Percentiles rank a stretch among this genome's conserved stretches.
Conservation (phyloP, 73 alveolate genomes). For the Symbiodinium pilosum region DNA sequence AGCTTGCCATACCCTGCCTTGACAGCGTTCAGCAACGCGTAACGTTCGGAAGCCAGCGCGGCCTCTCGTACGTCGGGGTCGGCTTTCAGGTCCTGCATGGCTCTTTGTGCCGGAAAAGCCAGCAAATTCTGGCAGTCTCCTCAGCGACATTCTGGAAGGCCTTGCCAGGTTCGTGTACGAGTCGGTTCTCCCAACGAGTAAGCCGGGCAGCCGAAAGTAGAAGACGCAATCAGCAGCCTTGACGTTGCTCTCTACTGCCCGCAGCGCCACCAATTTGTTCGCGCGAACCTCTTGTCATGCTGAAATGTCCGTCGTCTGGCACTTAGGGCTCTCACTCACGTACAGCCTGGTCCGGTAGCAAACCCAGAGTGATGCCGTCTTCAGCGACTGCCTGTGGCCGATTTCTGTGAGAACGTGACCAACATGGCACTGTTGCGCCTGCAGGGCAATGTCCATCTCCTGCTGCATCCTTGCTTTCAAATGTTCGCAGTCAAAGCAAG, state of each 20-base stretch:
- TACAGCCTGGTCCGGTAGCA: conserved; percentile 69
- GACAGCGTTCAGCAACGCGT: conserved; percentile 65
- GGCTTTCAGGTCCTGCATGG: conserved; percentile 76
- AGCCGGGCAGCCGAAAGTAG: background rate
- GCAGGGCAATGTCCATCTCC: conserved; percentile 69
- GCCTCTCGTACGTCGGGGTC: conserved; percentile 80
- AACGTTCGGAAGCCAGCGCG: conserved; percentile 78
- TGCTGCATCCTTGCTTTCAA: conserved; percentile 42
- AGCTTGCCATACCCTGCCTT: too few relatives aligned
- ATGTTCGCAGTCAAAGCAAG: too few relatives aligned
- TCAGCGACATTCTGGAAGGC: conserved; percentile 79
- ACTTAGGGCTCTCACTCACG: background rate
- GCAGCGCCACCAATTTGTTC: conserved; percentile 71
- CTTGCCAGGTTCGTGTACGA: background rate
- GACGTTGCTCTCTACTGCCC: conserved; percentile 88
- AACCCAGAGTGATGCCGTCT: conserved; percentile 79
- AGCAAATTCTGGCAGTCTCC: background rate
- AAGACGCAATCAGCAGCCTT: conserved; percentile 27
- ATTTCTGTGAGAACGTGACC: background rate
- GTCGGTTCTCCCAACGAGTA: too few relatives aligned
- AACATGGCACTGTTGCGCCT: background rate
- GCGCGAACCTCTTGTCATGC: conserved; percentile 31
- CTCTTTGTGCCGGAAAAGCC: background rate
- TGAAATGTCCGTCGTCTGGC: background rate
- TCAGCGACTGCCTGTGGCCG: conserved; percentile 70